These are phyloP conservation scores for Pestalotiopsis sp. DNA, from an alignment of 2,329 filamentous ascomycete genomes.

Conservation along the genomic window DNA sequence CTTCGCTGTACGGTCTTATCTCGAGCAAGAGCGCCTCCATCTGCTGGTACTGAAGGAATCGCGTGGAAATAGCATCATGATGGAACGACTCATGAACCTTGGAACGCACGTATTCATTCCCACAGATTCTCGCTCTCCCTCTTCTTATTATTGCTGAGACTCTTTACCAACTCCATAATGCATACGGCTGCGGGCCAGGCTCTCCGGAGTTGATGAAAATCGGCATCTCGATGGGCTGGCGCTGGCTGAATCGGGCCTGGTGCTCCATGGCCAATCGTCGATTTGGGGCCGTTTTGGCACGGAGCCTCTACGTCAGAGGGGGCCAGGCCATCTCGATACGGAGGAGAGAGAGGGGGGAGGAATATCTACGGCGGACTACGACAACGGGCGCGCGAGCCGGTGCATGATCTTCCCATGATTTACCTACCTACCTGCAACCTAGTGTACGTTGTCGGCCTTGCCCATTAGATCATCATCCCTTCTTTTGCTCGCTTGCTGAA, in stretches of 20 bases:
- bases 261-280: not conserved
- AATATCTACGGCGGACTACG: no score
- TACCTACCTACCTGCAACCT: no score
- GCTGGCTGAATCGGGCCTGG: not conserved
- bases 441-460: no score
- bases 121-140: not conserved
- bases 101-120: no score
- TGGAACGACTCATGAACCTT: not conserved
- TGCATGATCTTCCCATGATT: no score
- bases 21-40: no score
- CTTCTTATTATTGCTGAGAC: not conserved
- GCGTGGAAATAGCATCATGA: not conserved
- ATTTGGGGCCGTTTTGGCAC: not conserved
- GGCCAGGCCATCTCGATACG: not conserved
- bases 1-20: no score
- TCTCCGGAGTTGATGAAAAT: not conserved
- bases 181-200: not conserved
- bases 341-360: not conserved
- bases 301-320: not conserved
- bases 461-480: no score
- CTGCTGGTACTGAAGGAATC: not conserved
- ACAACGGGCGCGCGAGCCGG: no score
- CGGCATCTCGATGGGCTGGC: not conserved
- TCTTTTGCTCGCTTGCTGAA: no score
- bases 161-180: not conserved